phyloP scores from a whole-genome alignment of 1,284 basidiomycete genomes.

The Sporisorium exsertum region DNA sequence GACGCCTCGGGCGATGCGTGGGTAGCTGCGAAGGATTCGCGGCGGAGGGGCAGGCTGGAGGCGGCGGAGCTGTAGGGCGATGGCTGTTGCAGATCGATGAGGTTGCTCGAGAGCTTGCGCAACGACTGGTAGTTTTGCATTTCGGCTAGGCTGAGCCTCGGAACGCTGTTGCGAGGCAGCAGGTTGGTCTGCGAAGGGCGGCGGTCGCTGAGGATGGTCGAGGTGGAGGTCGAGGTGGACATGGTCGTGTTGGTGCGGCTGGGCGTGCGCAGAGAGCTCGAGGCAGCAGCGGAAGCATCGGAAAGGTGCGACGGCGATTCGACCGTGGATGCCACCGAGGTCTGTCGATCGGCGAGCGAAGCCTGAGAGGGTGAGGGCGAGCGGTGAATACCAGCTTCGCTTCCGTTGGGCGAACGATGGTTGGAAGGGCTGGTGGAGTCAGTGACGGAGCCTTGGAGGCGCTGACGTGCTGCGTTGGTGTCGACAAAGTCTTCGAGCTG shows the following conservation, averaged over 20 bases:
- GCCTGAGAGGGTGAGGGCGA: constrained; percentile 36
- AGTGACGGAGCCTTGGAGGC: constrained; percentile 37
- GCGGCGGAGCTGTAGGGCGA: constrained; percentile 19
- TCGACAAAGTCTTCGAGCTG: constrained; percentile 87
- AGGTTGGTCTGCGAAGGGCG: constrained; percentile 42
- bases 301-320: constrained; percentile 36
- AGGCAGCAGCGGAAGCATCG: constrained; percentile 19
- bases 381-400: constrained; percentile 29
- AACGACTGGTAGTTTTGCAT: constrained; percentile 51
- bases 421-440: constrained; percentile 42
- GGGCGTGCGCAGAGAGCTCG: constrained; percentile 17
- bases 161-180: constrained; percentile 36
- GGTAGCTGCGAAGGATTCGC: constrained; percentile 19
- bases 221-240: constrained; percentile 28
- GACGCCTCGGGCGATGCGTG: constrained; percentile 15
- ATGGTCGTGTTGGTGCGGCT: constrained; percentile 25
- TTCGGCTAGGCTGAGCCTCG: constrained; percentile 43
- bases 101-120: constrained; percentile 46
- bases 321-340: constrained; percentile 29
- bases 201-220: constrained; percentile 46
- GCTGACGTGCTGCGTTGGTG: constrained; percentile 56
- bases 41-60: constrained; percentile 21
- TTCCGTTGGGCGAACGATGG: constrained; percentile 33
- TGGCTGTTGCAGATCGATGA: constrained; percentile 23
- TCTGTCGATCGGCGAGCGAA: constrained; percentile 27